phyloP scores from a whole-genome alignment of 2,329 filamentous ascomycete species.

The Geosmithia putterillii region DNA sequence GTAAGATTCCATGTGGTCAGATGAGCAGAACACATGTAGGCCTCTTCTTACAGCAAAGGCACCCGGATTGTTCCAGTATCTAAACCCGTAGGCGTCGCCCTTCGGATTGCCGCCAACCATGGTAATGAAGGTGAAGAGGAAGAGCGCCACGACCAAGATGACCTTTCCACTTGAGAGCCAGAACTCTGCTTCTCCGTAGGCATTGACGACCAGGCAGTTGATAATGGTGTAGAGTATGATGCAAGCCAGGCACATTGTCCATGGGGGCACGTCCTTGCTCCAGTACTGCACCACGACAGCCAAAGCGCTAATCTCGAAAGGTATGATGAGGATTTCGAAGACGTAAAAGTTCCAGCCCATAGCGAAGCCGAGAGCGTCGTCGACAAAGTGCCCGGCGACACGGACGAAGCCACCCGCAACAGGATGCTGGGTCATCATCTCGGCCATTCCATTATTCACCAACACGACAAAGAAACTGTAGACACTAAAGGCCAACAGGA shows the following conservation, averaged over 20 bases:
- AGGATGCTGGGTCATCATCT: constrained; percentile 35
- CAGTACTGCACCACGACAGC: constrained; percentile 34
- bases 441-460: constrained; percentile 20
- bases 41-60: constrained; percentile 21
- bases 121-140: constrained; percentile 63
- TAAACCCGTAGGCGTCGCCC: constrained; percentile 56
- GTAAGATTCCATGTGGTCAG: too few species aligned
- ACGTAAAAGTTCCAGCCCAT: constrained; percentile 38
- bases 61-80: constrained; percentile 45
- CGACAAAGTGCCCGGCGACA: constrained; percentile 31
- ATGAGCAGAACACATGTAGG: too few species aligned
- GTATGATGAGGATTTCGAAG: constrained; percentile 30
- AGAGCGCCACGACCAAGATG: constrained; percentile 52
- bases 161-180: constrained; percentile 52
- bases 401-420: constrained; percentile 31
- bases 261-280: constrained; percentile 11
- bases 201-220: constrained; percentile 54
- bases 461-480: constrained; percentile 10
- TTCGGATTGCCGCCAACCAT: constrained; percentile 70
- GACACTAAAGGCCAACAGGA: constrained; percentile 16
- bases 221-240: constrained; percentile 19
- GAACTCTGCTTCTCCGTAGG: constrained; percentile 63
- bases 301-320: constrained; percentile 35
- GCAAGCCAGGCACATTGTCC: constrained; percentile 9
- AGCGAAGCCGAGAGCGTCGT: constrained; percentile 31